A percentile compares a stretch with the other conserved stretches of the same genome.
phyloP scores from a whole-genome alignment of 2,329 filamentous ascomycete genomes.

The Gremmenia infestans region DNA sequence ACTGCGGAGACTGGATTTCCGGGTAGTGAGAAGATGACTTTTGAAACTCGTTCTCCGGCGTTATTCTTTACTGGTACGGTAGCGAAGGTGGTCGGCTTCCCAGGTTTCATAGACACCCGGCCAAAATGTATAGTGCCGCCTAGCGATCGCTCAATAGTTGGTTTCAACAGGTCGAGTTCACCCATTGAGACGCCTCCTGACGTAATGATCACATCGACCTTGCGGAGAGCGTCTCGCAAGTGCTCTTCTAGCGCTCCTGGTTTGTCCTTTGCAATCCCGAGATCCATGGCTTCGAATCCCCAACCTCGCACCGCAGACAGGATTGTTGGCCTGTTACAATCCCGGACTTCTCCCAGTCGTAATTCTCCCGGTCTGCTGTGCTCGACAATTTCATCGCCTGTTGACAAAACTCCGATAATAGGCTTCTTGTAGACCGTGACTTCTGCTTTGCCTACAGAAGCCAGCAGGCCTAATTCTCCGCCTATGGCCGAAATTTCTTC shows the following conservation, averaged over 20 bases:
- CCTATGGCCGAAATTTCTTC: slow-evolving; percentile 82
- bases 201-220: slow-evolving; percentile 79
- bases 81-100: slow-evolving; percentile 95
- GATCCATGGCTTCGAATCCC: slow-evolving; percentile 75
- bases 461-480: slow-evolving; percentile 85
- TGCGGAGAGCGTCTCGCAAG: slow-evolving; percentile 68
- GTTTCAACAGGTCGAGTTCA: slow-evolving; percentile 92
- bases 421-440: slow-evolving; percentile 73
- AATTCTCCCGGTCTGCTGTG: slow-evolving; percentile 60
- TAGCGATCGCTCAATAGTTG: slow-evolving; percentile 84
- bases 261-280: slow-evolving; percentile 78
- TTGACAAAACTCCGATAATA: slow-evolving; percentile 81
- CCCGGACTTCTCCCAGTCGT: slow-evolving; percentile 77
- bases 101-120: slow-evolving; percentile 94
- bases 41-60: slow-evolving; percentile 52
- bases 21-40: slow-evolving; percentile 82
- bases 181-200: slow-evolving; percentile 97
- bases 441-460: slow-evolving; percentile 70
- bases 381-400: slow-evolving; percentile 87
- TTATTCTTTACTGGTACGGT: slow-evolving; percentile 68
- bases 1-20: slow-evolving; percentile 92
- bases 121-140: slow-evolving; percentile 95
- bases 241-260: slow-evolving; percentile 69
- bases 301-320: slow-evolving; percentile 69
- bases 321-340: slow-evolving; percentile 87